Percentiles rank a stretch among this genome's conserved stretches.
phyloP scores from a whole-genome alignment of 2,329 filamentous ascomycete species.

The Fusarium mundagurra region DNA sequence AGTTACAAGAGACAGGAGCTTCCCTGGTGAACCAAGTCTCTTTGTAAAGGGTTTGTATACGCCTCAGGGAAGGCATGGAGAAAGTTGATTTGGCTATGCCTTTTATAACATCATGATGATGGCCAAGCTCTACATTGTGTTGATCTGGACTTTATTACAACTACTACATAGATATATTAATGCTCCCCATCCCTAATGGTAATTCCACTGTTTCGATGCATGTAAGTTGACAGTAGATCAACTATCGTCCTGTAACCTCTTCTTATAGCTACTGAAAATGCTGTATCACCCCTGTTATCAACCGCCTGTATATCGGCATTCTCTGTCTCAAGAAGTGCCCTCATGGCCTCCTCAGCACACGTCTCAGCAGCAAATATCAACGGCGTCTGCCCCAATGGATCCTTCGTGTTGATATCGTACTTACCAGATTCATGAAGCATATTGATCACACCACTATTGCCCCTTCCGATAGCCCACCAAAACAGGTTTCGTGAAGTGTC shows the following conservation, averaged over 20 bases:
- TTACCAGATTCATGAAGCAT: not conserved
- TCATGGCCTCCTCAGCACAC: not conserved
- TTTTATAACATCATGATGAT: no score
- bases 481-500: not conserved
- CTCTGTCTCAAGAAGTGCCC: not conserved
- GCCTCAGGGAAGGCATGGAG: no score
- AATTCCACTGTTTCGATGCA: fast-evolving
- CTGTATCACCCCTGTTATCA: fast-evolving
- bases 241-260: fast-evolving
- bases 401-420: not conserved
- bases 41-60: no score
- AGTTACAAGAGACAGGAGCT: conserved; percentile 46
- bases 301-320: fast-evolving
- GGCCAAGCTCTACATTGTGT: no score
- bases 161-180: no score
- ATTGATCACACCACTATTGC: fast-evolving
- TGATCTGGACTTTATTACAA: no score
- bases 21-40: no score
- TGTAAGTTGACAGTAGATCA: fast-evolving
- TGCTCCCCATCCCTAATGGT: no score
- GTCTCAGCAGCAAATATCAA: not conserved
- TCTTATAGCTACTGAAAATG: fast-evolving
- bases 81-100: no score
- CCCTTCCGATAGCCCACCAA: not conserved
- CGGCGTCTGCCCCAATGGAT: fast-evolving